Conservation (phyloP, 352 stramenopile species). For the Aphanomyces invadans region DNA sequence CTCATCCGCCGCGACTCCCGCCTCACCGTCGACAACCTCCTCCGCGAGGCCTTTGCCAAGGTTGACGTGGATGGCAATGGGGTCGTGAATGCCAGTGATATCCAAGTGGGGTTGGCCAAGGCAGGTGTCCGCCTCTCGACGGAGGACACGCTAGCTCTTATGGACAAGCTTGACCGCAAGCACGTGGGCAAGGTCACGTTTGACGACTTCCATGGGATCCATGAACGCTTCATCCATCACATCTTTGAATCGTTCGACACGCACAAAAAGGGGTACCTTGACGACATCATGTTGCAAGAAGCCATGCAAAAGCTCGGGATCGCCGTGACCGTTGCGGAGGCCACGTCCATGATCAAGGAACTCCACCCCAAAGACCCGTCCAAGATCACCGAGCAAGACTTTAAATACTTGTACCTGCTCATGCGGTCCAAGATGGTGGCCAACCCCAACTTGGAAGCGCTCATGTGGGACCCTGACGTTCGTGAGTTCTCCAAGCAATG, state of each 20-base stretch:
- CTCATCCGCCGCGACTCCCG: constrained; percentile 71
- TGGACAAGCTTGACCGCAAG: constrained; percentile 56
- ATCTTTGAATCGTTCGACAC: constrained; percentile 67
- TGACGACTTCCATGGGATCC: constrained; percentile 62
- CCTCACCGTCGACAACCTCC: constrained; percentile 62
- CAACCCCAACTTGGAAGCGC: constrained; percentile 56
- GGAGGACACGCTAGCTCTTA: constrained; percentile 49
- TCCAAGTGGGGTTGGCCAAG: constrained; percentile 54
- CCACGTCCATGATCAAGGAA: constrained; percentile 70
- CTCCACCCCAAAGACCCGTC: constrained; percentile 56
- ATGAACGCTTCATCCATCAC: constrained; percentile 66
- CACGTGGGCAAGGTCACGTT: constrained; percentile 67
- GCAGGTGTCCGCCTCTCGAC: constrained; percentile 54
- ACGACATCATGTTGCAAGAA: constrained; percentile 54
- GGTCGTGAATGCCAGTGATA: constrained; percentile 61
- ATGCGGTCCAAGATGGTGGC: constrained; percentile 71
- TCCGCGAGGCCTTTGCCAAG: constrained; percentile 65
- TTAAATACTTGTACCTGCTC: constrained; percentile 75
- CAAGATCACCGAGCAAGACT: constrained; percentile 64
- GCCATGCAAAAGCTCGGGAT: constrained; percentile 59
- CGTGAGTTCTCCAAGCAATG: constrained; percentile 79
- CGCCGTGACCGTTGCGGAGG: constrained; percentile 58
- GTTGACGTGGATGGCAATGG: constrained; percentile 64
- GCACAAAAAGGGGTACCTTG: constrained; percentile 58
- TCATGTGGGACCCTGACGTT: constrained; percentile 76